phyloP scores from a whole-genome alignment of 441 rosid genomes.

The Lagerstroemia fauriei region DNA sequence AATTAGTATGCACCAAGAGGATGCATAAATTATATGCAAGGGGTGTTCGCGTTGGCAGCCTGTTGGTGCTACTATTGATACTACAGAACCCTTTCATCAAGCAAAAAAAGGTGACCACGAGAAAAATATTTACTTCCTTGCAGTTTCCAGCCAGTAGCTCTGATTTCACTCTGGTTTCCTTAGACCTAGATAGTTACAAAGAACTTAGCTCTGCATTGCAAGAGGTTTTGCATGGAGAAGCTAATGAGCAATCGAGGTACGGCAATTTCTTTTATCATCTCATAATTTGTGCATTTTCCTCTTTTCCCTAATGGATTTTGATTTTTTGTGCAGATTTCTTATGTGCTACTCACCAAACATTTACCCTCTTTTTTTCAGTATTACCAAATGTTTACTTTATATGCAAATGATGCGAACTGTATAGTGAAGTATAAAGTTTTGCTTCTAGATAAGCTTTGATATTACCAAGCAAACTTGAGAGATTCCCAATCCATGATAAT shows the following conservation, averaged over 20 bases:
- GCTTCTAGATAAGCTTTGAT: background rate
- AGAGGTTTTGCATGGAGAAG: conserved; percentile 66
- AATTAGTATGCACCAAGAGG: no score
- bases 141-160: conserved; percentile 83
- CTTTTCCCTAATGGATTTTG: background rate
- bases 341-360: background rate
- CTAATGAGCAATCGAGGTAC: conserved; percentile 68
- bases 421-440: background rate
- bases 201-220: conserved; percentile 53
- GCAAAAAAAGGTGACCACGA: background rate
- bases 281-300: background rate
- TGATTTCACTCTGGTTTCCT: conserved; percentile 56
- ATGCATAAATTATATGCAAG: no score
- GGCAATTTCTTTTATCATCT: conserved; percentile 1
- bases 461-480: background rate
- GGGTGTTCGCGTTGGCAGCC: background rate
- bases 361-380: background rate
- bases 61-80: background rate
- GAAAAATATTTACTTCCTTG: conserved; percentile 35
- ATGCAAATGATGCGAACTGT: background rate
- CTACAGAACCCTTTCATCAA: background rate
- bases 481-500: background rate
- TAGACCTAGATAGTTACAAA: conserved; percentile 65
- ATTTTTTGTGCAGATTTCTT: background rate
- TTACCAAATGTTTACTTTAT: no score